These are phyloP conservation scores for Conidiobolus incongruus DNA, from an alignment of 371 early-diverging fungal species.

Conservation along the genomic window DNA sequence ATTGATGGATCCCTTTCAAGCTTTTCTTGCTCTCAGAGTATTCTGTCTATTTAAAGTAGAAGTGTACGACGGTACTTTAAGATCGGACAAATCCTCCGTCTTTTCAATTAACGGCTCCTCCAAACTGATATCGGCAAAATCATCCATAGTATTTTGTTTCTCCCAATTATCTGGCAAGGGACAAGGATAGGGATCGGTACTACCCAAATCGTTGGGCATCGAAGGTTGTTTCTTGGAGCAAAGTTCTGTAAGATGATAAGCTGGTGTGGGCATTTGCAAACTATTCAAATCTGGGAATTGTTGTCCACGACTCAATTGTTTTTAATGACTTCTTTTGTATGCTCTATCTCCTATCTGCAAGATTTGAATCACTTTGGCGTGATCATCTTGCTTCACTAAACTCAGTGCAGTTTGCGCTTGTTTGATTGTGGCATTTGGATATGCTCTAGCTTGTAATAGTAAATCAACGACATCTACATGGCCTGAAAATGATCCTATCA, in stretches of 20 bases:
- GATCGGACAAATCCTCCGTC: not conserved
- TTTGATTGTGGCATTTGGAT: conserved; percentile 9
- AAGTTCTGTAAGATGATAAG: not conserved
- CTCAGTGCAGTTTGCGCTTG: conserved; percentile 14
- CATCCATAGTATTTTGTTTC: too few species aligned
- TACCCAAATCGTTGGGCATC: too few species aligned
- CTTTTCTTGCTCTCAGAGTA: not conserved
- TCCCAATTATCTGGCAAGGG: too few species aligned
- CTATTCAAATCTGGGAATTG: not conserved
- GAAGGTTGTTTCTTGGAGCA: not conserved
- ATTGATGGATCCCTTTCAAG: conserved; percentile 3
- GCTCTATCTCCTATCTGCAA: not conserved
- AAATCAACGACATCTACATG: conserved; percentile 10
- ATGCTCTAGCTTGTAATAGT: conserved; percentile 11
- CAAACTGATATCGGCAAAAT: too few species aligned
- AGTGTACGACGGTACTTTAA: not conserved
- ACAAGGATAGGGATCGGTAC: too few species aligned
- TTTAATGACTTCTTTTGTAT: not conserved
- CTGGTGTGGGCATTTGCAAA: not conserved
- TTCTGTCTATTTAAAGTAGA: not conserved
- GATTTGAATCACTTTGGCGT: not conserved
- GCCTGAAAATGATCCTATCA: conserved; percentile 16
- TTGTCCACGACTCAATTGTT: not conserved
- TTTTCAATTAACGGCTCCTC: too few species aligned
- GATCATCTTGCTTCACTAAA: conserved; percentile 11